Base-by-base conservation (phyloP, 768 basidiomycete genomes). In the Russula emetica region DNA sequence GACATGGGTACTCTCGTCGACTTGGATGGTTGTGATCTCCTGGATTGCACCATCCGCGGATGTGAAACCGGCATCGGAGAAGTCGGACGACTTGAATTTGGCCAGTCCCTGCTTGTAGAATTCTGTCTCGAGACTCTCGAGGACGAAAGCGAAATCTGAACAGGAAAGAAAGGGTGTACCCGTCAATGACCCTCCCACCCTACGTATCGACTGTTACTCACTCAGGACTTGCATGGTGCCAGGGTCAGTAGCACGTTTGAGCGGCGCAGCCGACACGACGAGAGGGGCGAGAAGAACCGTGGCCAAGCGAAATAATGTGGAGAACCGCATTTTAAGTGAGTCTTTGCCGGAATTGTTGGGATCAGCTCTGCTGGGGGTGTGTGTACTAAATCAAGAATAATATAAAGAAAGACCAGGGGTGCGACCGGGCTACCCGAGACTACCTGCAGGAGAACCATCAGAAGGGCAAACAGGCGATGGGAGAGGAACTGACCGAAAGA, bases 111-210 rank as follows among this genome's bases (percentile, higher is more conserved):
- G 80, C 2, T 75, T 63, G 72, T 93, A 93, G 71, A 92, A 92
- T 30, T 76, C 69, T 14, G 79, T 80, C 73, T 92, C 90, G 18
- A 92, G 77, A 66, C 86, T 82, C 72, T 92, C 90, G 50, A 92
- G 78, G 55, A 88, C 84, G 71, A 85, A 78, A 51, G 89, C 88
- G 67, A 92, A 92, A 71, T 85, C 90, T 92, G 61, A 55, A 61
- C 60, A 54, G 51, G 42, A 10, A 47, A 20, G 5, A 22, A 4
- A 45, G 10, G n/a, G 8, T 9, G 20, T 9, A 1, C 3, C 44
- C 5, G n/a, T 47, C 11, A 47, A 47, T 47, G 16, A 11, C 61
- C 22, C 38, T n/a, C 51, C 8, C 26, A 20, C 18, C n/a, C 3
- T 3, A 16, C 38, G 53, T 60, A 32, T 50, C 55, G 42, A 58